Percentiles rank a stretch among this genome's conserved stretches.
phyloP scores from a whole-genome alignment of 2,329 filamentous ascomycete genomes.

The Bertia moriformis region DNA sequence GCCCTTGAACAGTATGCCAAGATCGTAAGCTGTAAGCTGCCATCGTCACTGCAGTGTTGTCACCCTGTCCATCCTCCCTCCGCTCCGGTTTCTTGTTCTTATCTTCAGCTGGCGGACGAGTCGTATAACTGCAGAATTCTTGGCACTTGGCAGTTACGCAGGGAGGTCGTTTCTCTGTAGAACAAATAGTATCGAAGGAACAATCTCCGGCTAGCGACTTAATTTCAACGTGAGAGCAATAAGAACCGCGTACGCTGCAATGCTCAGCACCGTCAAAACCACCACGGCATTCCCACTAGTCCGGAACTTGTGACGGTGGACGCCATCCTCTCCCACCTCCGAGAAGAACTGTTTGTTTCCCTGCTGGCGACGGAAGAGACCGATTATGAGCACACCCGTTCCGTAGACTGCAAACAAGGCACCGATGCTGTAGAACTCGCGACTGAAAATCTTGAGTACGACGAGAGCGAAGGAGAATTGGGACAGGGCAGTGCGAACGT shows the following conservation, averaged over 20 bases:
- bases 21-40: neutral
- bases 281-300: conserved; percentile 54
- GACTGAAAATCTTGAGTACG: neutral
- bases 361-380: neutral
- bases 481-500: neutral
- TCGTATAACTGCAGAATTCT: neutral
- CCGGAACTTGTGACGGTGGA: conserved; percentile 45
- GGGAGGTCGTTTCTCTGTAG: conserved; percentile 1
- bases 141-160: conserved; percentile 2
- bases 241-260: conserved; percentile 45
- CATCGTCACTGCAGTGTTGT: neutral
- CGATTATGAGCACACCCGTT: neutral
- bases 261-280: conserved; percentile 43
- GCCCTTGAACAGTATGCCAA: neutral
- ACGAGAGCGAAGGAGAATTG: conserved; percentile 1
- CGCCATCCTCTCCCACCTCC: conserved; percentile 37
- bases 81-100: neutral
- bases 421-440: conserved; percentile 1
- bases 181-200: conserved; percentile 1
- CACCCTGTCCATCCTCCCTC: neutral
- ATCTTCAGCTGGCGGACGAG: neutral
- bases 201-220: conserved; percentile 7
- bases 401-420: conserved; percentile 1
- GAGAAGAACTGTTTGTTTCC: conserved; percentile 5
- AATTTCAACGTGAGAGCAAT: conserved; percentile 32